Percentiles rank a stretch among this genome's conserved stretches.
phyloP scores from a whole-genome alignment of 1,284 basidiomycete genomes.

The Amylostereum areolatum region DNA sequence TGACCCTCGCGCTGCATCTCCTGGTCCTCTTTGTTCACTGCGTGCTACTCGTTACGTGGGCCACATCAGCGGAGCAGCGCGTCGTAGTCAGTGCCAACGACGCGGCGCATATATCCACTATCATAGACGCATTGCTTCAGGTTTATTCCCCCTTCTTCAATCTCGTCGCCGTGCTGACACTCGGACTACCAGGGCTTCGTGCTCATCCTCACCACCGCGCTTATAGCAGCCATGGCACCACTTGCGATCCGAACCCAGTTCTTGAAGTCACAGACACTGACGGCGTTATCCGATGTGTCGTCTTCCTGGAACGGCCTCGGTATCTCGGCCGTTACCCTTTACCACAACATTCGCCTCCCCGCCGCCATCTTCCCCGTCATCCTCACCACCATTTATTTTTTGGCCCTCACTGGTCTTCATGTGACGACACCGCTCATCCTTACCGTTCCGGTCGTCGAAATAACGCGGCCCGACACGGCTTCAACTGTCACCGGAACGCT shows the following conservation, averaged over 20 bases:
- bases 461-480: background rate
- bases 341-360: background rate
- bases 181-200: background rate
- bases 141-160: no score
- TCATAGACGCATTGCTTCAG: no score
- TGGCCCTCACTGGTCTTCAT: background rate
- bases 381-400: background rate
- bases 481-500: background rate
- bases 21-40: no score
- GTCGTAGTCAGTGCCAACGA: no score
- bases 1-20: no score
- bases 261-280: background rate
- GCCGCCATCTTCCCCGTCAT: background rate
- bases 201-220: background rate
- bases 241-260: background rate
- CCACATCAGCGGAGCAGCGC: no score
- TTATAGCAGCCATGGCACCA: background rate
- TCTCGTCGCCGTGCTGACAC: no score
- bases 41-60: no score
- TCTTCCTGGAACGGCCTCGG: background rate
- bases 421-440: background rate
- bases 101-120: no score
- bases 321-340: background rate
- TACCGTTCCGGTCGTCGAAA: background rate
- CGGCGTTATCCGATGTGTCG: background rate